Conservation (phyloP, 2,329 filamentous ascomycete genomes). For the Sphaerulina musiva region DNA sequence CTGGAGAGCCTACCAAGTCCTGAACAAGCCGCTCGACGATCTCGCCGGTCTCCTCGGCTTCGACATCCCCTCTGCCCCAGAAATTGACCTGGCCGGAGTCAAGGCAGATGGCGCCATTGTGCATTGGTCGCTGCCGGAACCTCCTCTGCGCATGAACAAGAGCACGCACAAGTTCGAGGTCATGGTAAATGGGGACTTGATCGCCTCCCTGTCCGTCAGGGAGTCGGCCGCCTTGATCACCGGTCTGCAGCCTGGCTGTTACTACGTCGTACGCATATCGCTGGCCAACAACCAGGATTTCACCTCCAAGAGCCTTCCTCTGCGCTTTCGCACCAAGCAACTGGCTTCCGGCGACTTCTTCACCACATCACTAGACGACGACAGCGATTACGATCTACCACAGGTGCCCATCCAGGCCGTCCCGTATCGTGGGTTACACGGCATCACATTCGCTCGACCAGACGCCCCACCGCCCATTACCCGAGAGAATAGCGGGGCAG, state of each 20-base stretch:
- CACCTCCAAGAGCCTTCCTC: slow-evolving; percentile 76
- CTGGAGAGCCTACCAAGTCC: slow-evolving; percentile 77
- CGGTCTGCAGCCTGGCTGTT: slow-evolving; percentile 75
- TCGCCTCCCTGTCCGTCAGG: slow-evolving; percentile 74
- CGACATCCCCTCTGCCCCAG: slow-evolving; percentile 83
- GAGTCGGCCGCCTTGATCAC: slow-evolving; percentile 89
- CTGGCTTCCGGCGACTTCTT: slow-evolving; percentile 41
- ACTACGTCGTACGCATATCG: slow-evolving; percentile 89
- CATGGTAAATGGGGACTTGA: slow-evolving; percentile 75
- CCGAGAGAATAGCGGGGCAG: slow-evolving; percentile 57
- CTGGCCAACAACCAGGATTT: slow-evolving; percentile 89
- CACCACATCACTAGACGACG: slow-evolving; percentile 23
- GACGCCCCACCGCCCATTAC: slow-evolving; percentile 54
- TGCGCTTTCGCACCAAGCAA: slow-evolving; percentile 68
- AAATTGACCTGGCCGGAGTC: slow-evolving; percentile 85
- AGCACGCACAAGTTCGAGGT: slow-evolving; percentile 82
- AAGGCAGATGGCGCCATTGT: slow-evolving; percentile 79
- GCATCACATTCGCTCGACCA: slow-evolving; percentile 54
- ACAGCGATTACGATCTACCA: slow-evolving; percentile 37
- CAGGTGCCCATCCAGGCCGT: slow-evolving; percentile 48
- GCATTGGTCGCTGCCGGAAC: slow-evolving; percentile 64
- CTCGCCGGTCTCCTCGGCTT: slow-evolving; percentile 56
- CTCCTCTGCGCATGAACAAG: slow-evolving; percentile 39
- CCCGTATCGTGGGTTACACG: slow-evolving; percentile 40
- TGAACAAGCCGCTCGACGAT: slow-evolving; percentile 72